phyloP scores from a whole-genome alignment of 139 green algal species.

The Trebouxia sp. region DNA sequence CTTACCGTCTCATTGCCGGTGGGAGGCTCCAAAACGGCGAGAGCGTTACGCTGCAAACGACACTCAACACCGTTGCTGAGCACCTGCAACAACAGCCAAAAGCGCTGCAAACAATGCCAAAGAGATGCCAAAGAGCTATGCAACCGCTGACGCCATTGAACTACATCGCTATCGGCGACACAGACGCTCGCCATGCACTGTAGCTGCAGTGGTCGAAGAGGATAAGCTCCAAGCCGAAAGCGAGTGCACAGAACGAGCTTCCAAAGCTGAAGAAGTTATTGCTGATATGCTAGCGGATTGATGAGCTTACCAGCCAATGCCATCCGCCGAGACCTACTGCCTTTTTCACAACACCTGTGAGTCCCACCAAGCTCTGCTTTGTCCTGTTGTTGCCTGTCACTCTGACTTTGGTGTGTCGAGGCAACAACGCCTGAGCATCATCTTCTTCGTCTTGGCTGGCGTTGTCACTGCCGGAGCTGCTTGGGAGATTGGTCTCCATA shows the following conservation, averaged over 20 bases:
- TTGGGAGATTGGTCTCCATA: constrained; percentile 8
- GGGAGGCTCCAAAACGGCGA: constrained; percentile 61
- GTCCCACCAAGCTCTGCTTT: constrained; percentile 44
- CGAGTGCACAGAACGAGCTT: not conserved
- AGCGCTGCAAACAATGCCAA: too few relatives aligned
- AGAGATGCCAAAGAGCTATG: too few relatives aligned
- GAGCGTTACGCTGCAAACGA: constrained; percentile 77
- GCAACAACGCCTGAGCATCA: constrained; percentile 14
- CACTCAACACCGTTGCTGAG: constrained; percentile 68
- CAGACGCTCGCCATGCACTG: too few relatives aligned
- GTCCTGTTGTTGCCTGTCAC: constrained; percentile 62
- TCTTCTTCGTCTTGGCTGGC: constrained; percentile 25
- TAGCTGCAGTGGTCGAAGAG: too few relatives aligned
- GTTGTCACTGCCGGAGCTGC: constrained; percentile 1
- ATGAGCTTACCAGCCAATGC: constrained; percentile 62
- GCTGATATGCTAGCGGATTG: too few relatives aligned
- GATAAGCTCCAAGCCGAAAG: not conserved
- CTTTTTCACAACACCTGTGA: constrained; percentile 61
- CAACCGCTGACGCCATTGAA: too few relatives aligned
- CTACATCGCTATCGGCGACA: too few relatives aligned
- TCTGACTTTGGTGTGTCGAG: constrained; percentile 16
- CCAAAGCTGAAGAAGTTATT: too few relatives aligned
- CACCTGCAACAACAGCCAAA: constrained; percentile 34
- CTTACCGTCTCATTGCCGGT: constrained; percentile 47
- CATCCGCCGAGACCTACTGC: constrained; percentile 74